Conservation (phyloP, 2,329 filamentous ascomycete genomes). For the Venturia aucupariae region DNA sequence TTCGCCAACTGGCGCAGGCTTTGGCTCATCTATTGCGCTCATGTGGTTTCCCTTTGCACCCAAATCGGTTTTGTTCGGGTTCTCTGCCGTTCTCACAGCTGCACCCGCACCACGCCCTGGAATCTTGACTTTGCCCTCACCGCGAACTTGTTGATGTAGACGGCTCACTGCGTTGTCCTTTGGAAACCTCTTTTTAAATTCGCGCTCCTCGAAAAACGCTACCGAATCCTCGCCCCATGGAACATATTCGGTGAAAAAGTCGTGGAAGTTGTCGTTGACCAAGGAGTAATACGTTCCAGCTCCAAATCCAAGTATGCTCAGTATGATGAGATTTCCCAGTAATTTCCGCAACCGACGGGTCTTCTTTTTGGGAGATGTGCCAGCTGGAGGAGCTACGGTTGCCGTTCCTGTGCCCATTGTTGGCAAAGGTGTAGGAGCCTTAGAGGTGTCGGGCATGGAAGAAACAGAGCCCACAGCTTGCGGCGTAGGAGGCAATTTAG, state of each 20-base stretch:
- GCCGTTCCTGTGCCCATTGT: slow-evolving; percentile 35
- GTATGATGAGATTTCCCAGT: slow-evolving; percentile 64
- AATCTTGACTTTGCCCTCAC: slow-evolving; percentile 67
- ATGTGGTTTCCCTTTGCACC: slow-evolving; percentile 47
- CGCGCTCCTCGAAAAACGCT: slow-evolving; percentile 88
- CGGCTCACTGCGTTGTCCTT: slow-evolving; percentile 34
- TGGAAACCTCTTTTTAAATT: slow-evolving; percentile 78
- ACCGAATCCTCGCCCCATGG: slow-evolving; percentile 92
- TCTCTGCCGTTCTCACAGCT: slow-evolving; percentile 36
- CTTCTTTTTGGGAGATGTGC: slow-evolving; percentile 50
- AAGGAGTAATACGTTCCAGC: slow-evolving; percentile 90
- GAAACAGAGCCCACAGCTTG: neutral
- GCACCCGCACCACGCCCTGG: slow-evolving; percentile 70
- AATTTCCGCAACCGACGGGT: slow-evolving; percentile 67
- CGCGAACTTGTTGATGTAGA: slow-evolving; percentile 38
- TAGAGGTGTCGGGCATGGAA: neutral
- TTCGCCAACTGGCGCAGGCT: slow-evolving; percentile 25
- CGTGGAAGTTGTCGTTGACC: slow-evolving; percentile 94
- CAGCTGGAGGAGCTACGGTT: slow-evolving; percentile 30
- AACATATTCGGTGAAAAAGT: slow-evolving; percentile 96
- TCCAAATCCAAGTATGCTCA: slow-evolving; percentile 70
- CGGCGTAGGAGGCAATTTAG: slow-evolving; percentile 11
- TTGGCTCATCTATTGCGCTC: slow-evolving; percentile 46
- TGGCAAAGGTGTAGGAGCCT: slow-evolving; percentile 18
- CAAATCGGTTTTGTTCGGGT: slow-evolving; percentile 27